These are phyloP conservation scores for Fusarium coffeatum DNA, from an alignment of 2,329 filamentous ascomycete species.

Conservation along the genomic window DNA sequence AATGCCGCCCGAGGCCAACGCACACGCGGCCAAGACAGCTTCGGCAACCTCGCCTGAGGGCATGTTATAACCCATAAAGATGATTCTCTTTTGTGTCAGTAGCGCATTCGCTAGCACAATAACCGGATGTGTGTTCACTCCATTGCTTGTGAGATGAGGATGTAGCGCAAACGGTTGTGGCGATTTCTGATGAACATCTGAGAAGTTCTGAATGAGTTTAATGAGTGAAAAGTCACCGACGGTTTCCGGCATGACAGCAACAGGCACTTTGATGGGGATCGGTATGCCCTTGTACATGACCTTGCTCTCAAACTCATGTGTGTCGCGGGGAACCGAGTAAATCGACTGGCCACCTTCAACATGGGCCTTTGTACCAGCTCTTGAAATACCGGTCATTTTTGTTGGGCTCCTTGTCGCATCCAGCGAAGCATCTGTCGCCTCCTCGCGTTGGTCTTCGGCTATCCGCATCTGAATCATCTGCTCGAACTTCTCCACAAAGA, in stretches of 20 bases:
- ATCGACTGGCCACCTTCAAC: constrained; percentile 68
- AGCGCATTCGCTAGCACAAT: constrained; percentile 95
- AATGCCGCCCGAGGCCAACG: constrained; percentile 91
- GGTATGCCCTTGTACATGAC: constrained; percentile 97
- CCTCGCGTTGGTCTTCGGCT: constrained; percentile 68
- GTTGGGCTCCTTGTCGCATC: constrained; percentile 63
- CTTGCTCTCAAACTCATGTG: constrained; percentile 95
- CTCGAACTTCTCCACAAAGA: constrained; percentile 98
- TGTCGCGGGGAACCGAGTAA: constrained; percentile 88
- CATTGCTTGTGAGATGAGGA: constrained; percentile 92
- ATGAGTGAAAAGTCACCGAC: constrained; percentile 98
- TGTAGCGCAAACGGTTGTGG: constrained; percentile 88
- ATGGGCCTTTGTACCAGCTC: constrained; percentile 72
- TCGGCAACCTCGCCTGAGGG: constrained; percentile 97
- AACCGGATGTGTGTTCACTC: constrained; percentile 89
- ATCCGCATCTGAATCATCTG: constrained; percentile 89
- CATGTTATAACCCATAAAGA: constrained; percentile 94
- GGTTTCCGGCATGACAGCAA: constrained; percentile 91
- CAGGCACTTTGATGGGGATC: constrained; percentile 95
- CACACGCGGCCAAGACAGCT: constrained; percentile 96
- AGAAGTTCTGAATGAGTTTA: constrained; percentile 96
- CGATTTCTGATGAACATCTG: constrained; percentile 81
- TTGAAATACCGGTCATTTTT: constrained; percentile 62
- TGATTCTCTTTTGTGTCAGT: constrained; percentile 93
- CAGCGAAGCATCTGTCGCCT: constrained; percentile 51